Conservation (phyloP, 73 alveolate genomes). For the Uronychia binucleata region DNA sequence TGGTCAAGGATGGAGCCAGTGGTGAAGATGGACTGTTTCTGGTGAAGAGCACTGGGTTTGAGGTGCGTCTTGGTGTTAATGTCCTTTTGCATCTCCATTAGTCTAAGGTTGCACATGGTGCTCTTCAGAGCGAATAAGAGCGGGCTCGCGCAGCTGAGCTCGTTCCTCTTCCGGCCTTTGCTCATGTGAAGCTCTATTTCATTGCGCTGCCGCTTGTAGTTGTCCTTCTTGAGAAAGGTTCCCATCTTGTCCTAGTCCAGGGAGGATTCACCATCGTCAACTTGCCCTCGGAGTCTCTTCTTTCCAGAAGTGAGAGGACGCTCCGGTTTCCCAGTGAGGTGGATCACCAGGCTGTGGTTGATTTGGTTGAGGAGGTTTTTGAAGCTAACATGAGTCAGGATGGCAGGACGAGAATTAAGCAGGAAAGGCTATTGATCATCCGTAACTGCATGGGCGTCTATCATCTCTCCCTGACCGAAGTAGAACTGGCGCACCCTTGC, state of each 20-base stretch:
- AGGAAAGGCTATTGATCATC: neutral
- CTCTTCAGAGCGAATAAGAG: neutral
- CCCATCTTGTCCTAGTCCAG: neutral
- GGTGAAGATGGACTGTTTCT: neutral
- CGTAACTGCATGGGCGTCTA: neutral
- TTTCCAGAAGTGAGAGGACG: neutral
- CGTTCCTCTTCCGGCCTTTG: too few relatives aligned
- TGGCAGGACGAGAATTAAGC: neutral
- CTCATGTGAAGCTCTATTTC: too few relatives aligned
- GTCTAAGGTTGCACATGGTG: neutral
- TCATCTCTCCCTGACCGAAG: neutral
- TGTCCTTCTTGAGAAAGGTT: neutral
- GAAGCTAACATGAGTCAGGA: neutral
- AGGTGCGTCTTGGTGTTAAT: neutral
- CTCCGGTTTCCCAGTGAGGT: neutral
- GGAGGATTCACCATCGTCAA: neutral
- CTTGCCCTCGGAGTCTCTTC: neutral
- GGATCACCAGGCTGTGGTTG: neutral
- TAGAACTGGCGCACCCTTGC: neutral
- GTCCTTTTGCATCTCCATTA: neutral
- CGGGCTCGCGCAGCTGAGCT: neutral
- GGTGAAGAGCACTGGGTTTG: neutral
- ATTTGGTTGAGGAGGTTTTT: neutral
- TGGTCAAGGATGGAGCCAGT: neutral
- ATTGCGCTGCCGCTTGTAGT: too few relatives aligned